Conservation (phyloP, 2,329 filamentous ascomycete species). For the Byssochlamys sp. region DNA sequence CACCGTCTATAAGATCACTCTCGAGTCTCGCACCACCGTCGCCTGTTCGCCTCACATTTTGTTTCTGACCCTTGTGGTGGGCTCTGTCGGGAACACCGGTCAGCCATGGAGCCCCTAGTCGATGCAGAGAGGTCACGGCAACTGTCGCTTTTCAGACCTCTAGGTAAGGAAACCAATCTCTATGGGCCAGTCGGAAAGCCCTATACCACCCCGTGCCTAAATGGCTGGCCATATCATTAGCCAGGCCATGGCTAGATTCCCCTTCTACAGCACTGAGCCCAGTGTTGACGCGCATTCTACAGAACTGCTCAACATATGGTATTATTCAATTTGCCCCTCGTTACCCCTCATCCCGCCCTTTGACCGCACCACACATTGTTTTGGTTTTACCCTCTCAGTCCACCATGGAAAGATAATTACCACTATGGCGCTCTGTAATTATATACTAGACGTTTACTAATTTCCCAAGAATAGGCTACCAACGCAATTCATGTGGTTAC, state of each 20-base stretch:
- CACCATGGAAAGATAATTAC: not conserved
- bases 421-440: not conserved
- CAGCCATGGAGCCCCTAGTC: slow-evolving; percentile 11
- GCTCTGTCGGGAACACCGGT: slow-evolving; percentile 4
- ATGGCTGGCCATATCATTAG: slow-evolving; percentile 17
- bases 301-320: not conserved
- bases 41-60: not conserved
- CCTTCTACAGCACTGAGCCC: not conserved
- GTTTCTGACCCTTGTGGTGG: not conserved
- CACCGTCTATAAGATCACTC: not conserved
- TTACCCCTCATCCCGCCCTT: not conserved
- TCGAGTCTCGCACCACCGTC: not conserved
- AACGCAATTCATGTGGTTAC: slow-evolving; percentile 40
- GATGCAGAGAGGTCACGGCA: slow-evolving; percentile 33
- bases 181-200: slow-evolving; percentile 23
- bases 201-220: slow-evolving; percentile 22
- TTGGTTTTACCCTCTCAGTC: not conserved
- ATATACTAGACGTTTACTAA: not conserved
- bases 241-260: not conserved
- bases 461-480: slow-evolving; percentile 30
- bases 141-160: slow-evolving; percentile 36
- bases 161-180: slow-evolving; percentile 25
- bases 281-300: not conserved
- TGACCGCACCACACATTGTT: not conserved
- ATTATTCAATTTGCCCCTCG: not conserved